Evolutionary conservation across 352 stramenopile species (phyloP), one percentile per base, ranked within the genome.

Genomic region (Pythium aristosporum): DNA sequence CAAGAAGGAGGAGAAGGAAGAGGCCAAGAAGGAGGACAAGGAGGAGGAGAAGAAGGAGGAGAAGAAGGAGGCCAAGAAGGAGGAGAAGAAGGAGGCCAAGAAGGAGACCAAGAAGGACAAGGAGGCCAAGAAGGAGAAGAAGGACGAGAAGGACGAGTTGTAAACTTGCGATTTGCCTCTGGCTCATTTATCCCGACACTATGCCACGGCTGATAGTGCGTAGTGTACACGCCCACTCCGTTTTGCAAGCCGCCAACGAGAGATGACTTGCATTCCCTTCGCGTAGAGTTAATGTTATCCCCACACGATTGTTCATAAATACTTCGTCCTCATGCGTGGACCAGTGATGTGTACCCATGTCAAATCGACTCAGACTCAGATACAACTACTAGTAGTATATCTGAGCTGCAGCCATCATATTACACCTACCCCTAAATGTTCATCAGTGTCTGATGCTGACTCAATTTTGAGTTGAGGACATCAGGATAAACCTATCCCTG

Each of bases 1-100:
- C n/a, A 47, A 69, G 57, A 74, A 72, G 21, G 61, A 78, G 8
- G 71, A 85, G 21, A 77, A 87, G 36, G 79, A 88, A 32, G 80
- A 87, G 25, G 71, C 67, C 9, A 71, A 82, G 11, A 72, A 76
- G 20, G 63, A 76, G 50, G 60, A 68, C 37, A 63, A 71, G 25
- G 63, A 63, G 36, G 56, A 53, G 20, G 53, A 2, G 2, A 39
- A 39, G 34, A 39, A 39, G 34, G 34, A 9, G 34, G 34, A 3
- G 2, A 39, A 39, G 34, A 39, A 39, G 34, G 34, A 10, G 8
- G 34, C 8, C 34, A 39, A 39, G 34, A 39, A 39, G 3, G 9
- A 36, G 32, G 34, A 39, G 8, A 39, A 39, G 34, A 39, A 39
- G 34, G 34, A 39, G 34, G 6, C 34, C 5, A 47, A 47, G 10